Base-by-base conservation (phyloP, 306 rosid genomes). In the Delonix regia region DNA sequence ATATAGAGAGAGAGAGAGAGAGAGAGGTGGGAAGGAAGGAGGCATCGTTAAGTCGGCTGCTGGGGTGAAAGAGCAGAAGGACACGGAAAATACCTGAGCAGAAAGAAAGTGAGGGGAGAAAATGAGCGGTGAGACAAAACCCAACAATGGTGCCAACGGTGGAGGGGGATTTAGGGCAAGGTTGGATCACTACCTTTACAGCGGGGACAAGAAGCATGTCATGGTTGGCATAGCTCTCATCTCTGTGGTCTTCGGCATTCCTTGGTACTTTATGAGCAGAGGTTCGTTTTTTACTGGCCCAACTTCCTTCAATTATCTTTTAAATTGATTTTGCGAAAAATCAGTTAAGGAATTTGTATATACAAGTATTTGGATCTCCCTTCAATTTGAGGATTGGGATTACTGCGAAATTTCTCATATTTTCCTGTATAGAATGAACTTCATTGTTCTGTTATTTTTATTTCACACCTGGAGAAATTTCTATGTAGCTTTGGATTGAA, bases 131-230 rank as follows among this genome's bases (percentile, higher is more conserved):
- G 87, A 80, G 27, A 63, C 89, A 11, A 91, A 90, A 77, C 3
- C 51, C 11, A 80, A 63, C 33, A 74, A 62, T 33, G 74, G 83
- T 7, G 72, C 64, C 9, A 81, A 74, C 25, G 80, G 41, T 7
- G 88, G 83, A 9, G 82, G 85, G 0, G 86, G 87, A 19, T 95
- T 95, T 56, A 84, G 86, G 83, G 85, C 90, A 6, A 91, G n/a
- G 38, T 41, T 91, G 85, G 90, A 92, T 76, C 90, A 79, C 84
- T 83, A 77, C 47, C 76, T 95, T 10, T 88, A 95, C 78, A 95
- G 98, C 48, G 98, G 99, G 0, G 97, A 94, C 2, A 94, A 94
- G 72, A 95, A 91, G 70, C 99, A 95, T 57, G 99, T 95, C 34
- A 60, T 82, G 41, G 88, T 78, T 22, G 99, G 98, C 71, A 71